These are phyloP conservation scores for Pichia scutulata DNA, from an alignment of 805 yeast genomes.

Conservation along the genomic window DNA sequence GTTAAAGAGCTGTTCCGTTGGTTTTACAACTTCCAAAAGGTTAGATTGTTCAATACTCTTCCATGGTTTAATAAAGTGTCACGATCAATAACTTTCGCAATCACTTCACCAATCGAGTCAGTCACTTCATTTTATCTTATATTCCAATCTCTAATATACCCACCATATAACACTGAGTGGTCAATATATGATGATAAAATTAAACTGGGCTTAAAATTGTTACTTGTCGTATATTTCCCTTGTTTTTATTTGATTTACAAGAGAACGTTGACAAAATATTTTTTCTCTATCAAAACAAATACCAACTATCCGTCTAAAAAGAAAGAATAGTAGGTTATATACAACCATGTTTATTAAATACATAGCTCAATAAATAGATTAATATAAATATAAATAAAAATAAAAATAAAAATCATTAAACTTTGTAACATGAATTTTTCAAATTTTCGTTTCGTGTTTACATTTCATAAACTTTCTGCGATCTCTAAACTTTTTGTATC, in stretches of 20 bases:
- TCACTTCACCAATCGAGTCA: conserved; percentile 18
- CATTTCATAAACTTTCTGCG: not conserved
- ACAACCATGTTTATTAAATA: too few relatives aligned
- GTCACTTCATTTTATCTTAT: conserved; percentile 17
- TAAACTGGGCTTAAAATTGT: conserved; percentile 6
- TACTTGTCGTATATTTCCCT: conserved; percentile 17
- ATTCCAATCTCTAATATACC: conserved; percentile 15
- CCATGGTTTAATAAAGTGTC: conserved; percentile 13
- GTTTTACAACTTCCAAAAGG: conserved; percentile 22
- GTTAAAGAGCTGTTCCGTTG: conserved; percentile 20
- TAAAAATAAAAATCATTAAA: too few relatives aligned
- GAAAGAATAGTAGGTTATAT: not conserved
- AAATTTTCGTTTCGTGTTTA: not conserved
- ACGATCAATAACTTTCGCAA: conserved; percentile 12
- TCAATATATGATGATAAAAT: conserved; percentile 12
- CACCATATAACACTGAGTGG: conserved; percentile 13
- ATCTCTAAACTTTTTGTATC: not conserved
- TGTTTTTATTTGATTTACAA: conserved; percentile 20
- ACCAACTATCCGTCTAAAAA: not conserved
- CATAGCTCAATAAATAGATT: too few relatives aligned
- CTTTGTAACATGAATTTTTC: not conserved
- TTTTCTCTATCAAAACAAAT: not conserved
- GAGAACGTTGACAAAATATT: conserved; percentile 11
- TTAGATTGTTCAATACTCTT: conserved; percentile 18
- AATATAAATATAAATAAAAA: too few relatives aligned